Base-by-base conservation (phyloP, 1,139 yeast species). In the Kodamaea derodonti region DNA sequence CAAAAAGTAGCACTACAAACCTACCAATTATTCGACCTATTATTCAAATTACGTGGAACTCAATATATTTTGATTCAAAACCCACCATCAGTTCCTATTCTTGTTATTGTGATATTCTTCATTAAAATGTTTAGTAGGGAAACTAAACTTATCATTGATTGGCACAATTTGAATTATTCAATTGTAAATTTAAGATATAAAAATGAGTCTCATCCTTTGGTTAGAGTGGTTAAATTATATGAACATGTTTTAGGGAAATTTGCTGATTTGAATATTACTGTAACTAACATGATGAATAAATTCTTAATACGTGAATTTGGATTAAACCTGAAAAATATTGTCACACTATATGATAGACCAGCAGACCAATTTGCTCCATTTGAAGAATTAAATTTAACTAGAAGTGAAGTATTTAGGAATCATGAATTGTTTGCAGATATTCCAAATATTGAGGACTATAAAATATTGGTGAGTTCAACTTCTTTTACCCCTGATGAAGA, bases 401-500 rank as follows among this genome's bases (percentile, higher is more conserved):
- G 60, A 34, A 46, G 53, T 0, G 62, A 61, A n/a, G 60, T 79
- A 3, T 61, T 73, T 29, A 45, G 55, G 17, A 40, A 52, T 16
- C 65, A 63, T 37, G 60, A 54, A 3, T 39, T 80, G 0, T 80
- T 79, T 38, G 51, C 56, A 2, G 59, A 44, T 9, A 42, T 65
- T 3, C 48, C 45, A 3, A 41, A 53, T 32, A 41, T 63, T 10
- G 45, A 51, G 0, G 52, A 60, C 0, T 86, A 82, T 49, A 80
- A 78, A 45, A 61, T 90, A 8, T 50, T 92, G 12, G 78, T 92
- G 4, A 82, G 94, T 1, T 82, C 97, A 0, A 92, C 99, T 0
- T 87, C 97, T 1, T 94, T 88, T 56, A 92, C 98, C 0, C 94
- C 95, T 0, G 99, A 94, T 56, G 99, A 94, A 58, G 95, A 94